Evolutionary conservation across 805 yeast species (phyloP).

Genomic region (Wickerhamomyces strasburgensis): DNA sequence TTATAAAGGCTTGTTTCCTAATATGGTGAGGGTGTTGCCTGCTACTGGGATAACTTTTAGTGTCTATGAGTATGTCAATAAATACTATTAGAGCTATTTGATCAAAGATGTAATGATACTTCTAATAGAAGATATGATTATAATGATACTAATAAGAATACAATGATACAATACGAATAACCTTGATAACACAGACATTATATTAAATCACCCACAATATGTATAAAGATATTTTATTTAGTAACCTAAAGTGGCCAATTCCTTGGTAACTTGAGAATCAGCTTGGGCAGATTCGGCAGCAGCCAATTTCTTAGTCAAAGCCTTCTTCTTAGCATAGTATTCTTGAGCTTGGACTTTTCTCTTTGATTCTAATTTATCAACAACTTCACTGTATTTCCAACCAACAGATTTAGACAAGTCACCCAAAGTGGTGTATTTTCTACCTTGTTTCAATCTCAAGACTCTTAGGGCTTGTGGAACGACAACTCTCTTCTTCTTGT

Average conservation of each 20-base stretch:
- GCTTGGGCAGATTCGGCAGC: slow-evolving; percentile 86
- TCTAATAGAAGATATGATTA: too few relatives aligned
- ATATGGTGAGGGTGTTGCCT: slow-evolving; percentile 78
- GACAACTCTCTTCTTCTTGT: slow-evolving; percentile 99
- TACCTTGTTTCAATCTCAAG: slow-evolving; percentile 98
- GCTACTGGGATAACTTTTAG: slow-evolving; percentile 89
- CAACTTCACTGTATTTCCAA: slow-evolving; percentile 99
- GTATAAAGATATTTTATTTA: slow-evolving; percentile 38
- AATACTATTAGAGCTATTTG: too few relatives aligned
- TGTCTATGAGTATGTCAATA: slow-evolving; percentile 65
- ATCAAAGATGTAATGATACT: too few relatives aligned
- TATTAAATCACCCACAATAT: not conserved
- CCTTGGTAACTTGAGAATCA: slow-evolving; percentile 84
- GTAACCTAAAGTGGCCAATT: slow-evolving; percentile 97
- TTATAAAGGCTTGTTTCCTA: slow-evolving; percentile 80
- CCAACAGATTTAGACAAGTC: slow-evolving; percentile 96
- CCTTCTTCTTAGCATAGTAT: slow-evolving; percentile 97
- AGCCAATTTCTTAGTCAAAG: slow-evolving; percentile 86
- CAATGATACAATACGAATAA: too few relatives aligned
- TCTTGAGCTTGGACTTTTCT: slow-evolving; percentile 98
- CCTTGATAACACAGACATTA: too few relatives aligned
- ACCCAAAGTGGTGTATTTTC: slow-evolving; percentile 98
- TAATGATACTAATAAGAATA: too few relatives aligned
- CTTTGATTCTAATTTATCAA: slow-evolving; percentile 97
- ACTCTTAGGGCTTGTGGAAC: slow-evolving; percentile 99